Base-by-base conservation (phyloP, 768 basidiomycete species). In the Cystobasidium tubakii region DNA sequence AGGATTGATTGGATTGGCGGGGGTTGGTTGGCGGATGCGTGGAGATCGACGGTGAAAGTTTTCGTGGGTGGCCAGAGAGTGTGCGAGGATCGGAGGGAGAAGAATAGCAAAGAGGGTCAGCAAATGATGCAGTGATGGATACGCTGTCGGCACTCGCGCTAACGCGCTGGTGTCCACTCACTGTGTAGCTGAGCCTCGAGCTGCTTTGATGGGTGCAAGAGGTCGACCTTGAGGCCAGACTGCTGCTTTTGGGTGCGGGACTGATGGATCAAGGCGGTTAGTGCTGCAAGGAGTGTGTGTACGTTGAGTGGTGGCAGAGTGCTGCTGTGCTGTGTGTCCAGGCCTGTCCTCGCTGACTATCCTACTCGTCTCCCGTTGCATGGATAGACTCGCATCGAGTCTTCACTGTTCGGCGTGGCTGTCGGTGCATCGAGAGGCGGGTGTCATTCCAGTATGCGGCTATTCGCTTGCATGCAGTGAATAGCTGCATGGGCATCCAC, bases 121-220 rank as follows among this genome's bases (percentile, higher is more conserved):
- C 15, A 12, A 29, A n/a, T n/a, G 29, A 15, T 3, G 4, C 23
- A 27, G 17, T 60, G 6, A 4, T 15, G 13, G 57, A 60, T 23
- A 4, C 6, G 21, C 9, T 29, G 57, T 6, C 4, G 3, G 27
- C 27, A 60, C 13, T 29, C 57, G 25, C 29, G 27, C 57, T 29
- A 12, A 27, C 13, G 12, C 23, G 57, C 57, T 25, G 17, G 57
- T 27, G 29, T 3, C 13, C 9, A 57, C 69, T 73, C 63, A 55
- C 72, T 98, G 90, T 98, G 95, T 83, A 88, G 89, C 83, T 85
- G 88, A 83, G 84, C 88, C 84, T 95, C 90, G 79, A 87, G 83
- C 82, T 92, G 90, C 78, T 87, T 83, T 74, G 92, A 89, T 79
- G 92, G 95, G 88, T 98, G 91, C 83, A 98, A 89, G 83, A 99